These are phyloP conservation scores for Calcarisporium arbuscula DNA, from an alignment of 2,329 filamentous ascomycete genomes.

Conservation along the genomic window DNA sequence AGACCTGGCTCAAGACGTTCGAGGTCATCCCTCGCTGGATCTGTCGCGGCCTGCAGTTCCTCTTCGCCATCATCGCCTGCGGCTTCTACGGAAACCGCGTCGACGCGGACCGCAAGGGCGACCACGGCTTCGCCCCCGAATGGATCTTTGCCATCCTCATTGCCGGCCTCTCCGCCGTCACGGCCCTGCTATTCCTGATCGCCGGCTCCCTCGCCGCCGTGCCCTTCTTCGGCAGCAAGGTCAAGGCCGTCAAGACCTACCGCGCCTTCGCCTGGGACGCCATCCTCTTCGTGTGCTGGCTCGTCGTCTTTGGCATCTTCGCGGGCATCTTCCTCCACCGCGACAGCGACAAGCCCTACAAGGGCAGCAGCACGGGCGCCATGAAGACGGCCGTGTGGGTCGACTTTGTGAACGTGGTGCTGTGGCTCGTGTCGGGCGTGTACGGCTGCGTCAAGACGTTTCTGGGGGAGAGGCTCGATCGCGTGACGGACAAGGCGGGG, in stretches of 20 bases:
- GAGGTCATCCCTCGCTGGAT: too few relatives aligned
- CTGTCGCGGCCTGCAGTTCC: conserved; percentile 64
- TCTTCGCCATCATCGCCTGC: conserved; percentile 61
- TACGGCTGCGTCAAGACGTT: too few relatives aligned
- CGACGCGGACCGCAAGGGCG: conserved; percentile 31
- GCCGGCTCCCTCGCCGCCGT: conserved; percentile 29
- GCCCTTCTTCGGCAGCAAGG: conserved; percentile 25
- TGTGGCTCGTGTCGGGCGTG: too few relatives aligned
- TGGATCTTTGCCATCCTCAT: conserved; percentile 61
- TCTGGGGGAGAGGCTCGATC: too few relatives aligned
- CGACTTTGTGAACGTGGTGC: conserved; percentile 61
- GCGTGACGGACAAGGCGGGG: too few relatives aligned
- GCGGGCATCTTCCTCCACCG: conserved; percentile 62
- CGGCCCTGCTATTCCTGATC: conserved; percentile 37
- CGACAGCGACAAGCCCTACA: conserved; percentile 43
- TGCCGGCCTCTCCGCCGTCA: conserved; percentile 47
- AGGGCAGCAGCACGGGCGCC: conserved; percentile 31
- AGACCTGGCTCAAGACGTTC: too few relatives aligned
- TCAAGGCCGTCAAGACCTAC: too few relatives aligned
- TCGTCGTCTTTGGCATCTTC: conserved; percentile 66
- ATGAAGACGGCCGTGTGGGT: conserved; percentile 73
- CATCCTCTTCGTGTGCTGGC: too few relatives aligned
- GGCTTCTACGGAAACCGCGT: conserved; percentile 63
- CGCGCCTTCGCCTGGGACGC: too few relatives aligned
- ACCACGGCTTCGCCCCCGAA: conserved; percentile 40